Evolutionary conservation across 2,329 filamentous ascomycete species (phyloP), one percentile per base, ranked within the genome.

Genomic region (Microdochium paspali): DNA sequence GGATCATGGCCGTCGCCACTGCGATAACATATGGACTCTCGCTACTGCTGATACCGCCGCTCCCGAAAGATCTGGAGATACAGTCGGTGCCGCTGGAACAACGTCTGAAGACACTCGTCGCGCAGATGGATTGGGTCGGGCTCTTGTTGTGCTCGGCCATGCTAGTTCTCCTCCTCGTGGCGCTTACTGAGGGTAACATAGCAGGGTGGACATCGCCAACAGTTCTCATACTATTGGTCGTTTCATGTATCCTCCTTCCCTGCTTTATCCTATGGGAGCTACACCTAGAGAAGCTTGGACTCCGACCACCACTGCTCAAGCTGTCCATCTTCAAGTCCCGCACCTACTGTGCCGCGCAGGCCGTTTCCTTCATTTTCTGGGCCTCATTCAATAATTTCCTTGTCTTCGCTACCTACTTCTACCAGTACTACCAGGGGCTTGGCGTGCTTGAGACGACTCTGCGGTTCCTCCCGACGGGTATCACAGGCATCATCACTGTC

Each of bases 161-260:
- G 1, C 59, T 72, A 10, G 54, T 70, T 20, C 56, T 67, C 1
- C 56, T 72, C 12, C 58, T 70, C 6, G 69, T 70, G 46, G 66
- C 67, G 0, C 56, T 72, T 13, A 67, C 68, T 0, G 62, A 71
- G 49, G 68, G 68, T 32, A 70, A 71, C 46, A 64, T 70, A 2
- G 65, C 68, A 1, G 68, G 69, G 21, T 72, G 68, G 68, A 52
- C 53, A 28, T 66, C 61, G 3, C 60, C 67, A 0, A 70, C 66
- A 60, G 64, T 72, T 2, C 64, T 64, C 0, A 56, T 59, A 0
- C 54, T 71, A 31, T 66, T 72, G 35, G 62, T 60, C 0, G 43
- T 69, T 3, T 65, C 66, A 0, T 32, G 68, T 9, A 25, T 69
- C 2, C 49, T 68, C 13, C 55, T 70, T 26, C 50, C 54, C 12